These are phyloP conservation scores for Grifola frondosa DNA, from an alignment of 1,284 basidiomycete genomes.

Conservation along the genomic window DNA sequence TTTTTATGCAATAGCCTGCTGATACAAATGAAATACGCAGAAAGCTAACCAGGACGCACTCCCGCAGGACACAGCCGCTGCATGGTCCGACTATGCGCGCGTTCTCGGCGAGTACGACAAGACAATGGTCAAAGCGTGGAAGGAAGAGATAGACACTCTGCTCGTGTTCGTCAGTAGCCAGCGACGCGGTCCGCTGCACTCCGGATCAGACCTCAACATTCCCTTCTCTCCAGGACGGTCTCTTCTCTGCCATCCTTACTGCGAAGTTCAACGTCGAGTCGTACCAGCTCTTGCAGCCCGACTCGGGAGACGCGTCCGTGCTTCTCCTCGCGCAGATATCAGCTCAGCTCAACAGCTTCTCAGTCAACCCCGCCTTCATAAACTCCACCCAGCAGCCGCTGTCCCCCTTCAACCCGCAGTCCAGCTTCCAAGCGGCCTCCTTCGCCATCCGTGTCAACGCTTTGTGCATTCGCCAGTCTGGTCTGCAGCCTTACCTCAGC, in stretches of 20 bases:
- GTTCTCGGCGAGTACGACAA: conserved; percentile 5
- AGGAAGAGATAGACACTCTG: conserved; percentile 15
- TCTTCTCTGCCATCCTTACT: conserved; percentile 14
- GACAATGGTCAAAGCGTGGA: conserved; percentile 12
- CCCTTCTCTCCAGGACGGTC: conserved; percentile 14
- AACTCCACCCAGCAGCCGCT: conserved; percentile 6
- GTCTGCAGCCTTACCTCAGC: conserved; percentile 57
- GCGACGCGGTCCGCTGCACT: no score
- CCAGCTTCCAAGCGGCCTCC: background rate
- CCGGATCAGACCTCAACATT: no score
- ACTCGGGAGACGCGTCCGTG: conserved; percentile 8
- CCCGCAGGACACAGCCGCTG: no score
- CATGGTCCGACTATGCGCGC: conserved; percentile 1
- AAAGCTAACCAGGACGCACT: no score
- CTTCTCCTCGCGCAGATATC: conserved; percentile 3
- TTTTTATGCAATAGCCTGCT: no score
- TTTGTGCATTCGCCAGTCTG: conserved; percentile 65
- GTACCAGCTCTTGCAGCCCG: conserved; percentile 13
- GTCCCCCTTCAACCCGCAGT: background rate
- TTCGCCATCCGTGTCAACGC: conserved; percentile 52
- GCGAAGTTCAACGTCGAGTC: conserved; percentile 17
- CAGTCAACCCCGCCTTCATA: conserved; percentile 2
- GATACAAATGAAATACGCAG: no score
- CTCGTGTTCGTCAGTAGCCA: conserved; percentile 17
- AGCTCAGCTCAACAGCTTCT: conserved; percentile 2